Evolutionary conservation across 139 green algal genomes (phyloP).

Genomic region (Chlorella sp.): DNA sequence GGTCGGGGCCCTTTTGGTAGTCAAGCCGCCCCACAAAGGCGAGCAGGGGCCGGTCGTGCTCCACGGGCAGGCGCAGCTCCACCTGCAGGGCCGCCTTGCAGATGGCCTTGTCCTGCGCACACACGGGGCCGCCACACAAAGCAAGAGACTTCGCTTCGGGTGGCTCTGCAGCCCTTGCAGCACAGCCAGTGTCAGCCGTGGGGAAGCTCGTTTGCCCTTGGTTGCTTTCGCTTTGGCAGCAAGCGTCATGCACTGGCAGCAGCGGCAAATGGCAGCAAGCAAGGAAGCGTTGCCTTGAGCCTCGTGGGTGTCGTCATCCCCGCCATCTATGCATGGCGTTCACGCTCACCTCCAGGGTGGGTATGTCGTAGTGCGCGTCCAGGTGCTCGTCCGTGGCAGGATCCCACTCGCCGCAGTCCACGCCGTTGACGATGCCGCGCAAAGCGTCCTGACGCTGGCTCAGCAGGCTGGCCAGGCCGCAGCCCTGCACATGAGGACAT

Average conservation of each 20-base stretch:
- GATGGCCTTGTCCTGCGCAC: constrained; percentile 59
- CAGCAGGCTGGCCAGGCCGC: constrained; percentile 55
- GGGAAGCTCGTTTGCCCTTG: no score
- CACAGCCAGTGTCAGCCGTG: no score
- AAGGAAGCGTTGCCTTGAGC: no score
- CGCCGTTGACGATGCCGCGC: constrained; percentile 81
- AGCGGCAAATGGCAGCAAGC: no score
- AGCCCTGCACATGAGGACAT: constrained; percentile 1
- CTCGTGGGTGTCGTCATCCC: no score
- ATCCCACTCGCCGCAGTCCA: constrained; percentile 73
- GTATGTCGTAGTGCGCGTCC: constrained; percentile 32
- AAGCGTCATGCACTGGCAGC: no score
- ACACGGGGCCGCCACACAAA: no score
- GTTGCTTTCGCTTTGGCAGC: no score
- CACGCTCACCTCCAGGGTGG: constrained; percentile 17
- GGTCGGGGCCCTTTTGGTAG: constrained; percentile 42
- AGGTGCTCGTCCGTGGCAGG: constrained; percentile 62
- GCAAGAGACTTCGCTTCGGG: no score
- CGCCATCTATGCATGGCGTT: no score
- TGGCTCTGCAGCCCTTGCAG: no score
- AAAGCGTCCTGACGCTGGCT: constrained; percentile 30
- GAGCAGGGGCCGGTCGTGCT: constrained; percentile 68
- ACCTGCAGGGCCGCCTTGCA: constrained; percentile 85
- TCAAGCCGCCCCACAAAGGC: constrained; percentile 36
- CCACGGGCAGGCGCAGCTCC: constrained; percentile 88